Percentiles rank a stretch among this genome's conserved stretches.
These are phyloP conservation scores for Carex pumila DNA, from an alignment of 176 grass and related monocot species.

Conservation along the genomic window DNA sequence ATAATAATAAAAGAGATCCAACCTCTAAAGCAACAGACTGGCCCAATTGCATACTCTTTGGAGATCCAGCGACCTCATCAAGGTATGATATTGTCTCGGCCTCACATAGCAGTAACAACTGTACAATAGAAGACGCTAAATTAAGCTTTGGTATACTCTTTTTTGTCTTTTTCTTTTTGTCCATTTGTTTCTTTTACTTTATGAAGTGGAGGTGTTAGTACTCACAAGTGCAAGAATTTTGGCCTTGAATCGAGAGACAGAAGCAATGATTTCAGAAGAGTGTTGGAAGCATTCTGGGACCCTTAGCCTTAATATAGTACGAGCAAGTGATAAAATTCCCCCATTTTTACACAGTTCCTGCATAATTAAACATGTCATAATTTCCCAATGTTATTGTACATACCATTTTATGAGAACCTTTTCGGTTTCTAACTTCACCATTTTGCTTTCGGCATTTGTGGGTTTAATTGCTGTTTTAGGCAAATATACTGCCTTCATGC, in stretches of 20 bases:
- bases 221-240: slow-evolving; percentile 95
- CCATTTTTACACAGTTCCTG: slow-evolving; percentile 93
- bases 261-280: slow-evolving; percentile 55
- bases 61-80: slow-evolving; percentile 80
- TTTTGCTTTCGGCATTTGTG: background rate
- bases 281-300: slow-evolving; percentile 62
- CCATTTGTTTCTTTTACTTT: background rate
- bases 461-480: background rate
- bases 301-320: slow-evolving; percentile 57
- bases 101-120: slow-evolving; percentile 98
- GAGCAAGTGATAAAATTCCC: slow-evolving; percentile 73
- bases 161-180: background rate
- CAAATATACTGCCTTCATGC: background rate
- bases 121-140: slow-evolving; percentile 19
- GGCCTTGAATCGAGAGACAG: slow-evolving; percentile 74
- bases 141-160: slow-evolving; percentile 11
- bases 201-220: background rate
- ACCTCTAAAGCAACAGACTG: slow-evolving; percentile 86
- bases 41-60: slow-evolving; percentile 65
- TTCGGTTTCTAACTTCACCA: background rate
- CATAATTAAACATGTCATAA: slow-evolving; percentile 1
- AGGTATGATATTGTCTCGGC: slow-evolving; percentile 94
- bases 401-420: background rate
- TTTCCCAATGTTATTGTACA: background rate
- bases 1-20: slow-evolving; percentile 14